Base-by-base conservation (phyloP, 352 stramenopile genomes). In the Globisporangium iwayamae region DNA sequence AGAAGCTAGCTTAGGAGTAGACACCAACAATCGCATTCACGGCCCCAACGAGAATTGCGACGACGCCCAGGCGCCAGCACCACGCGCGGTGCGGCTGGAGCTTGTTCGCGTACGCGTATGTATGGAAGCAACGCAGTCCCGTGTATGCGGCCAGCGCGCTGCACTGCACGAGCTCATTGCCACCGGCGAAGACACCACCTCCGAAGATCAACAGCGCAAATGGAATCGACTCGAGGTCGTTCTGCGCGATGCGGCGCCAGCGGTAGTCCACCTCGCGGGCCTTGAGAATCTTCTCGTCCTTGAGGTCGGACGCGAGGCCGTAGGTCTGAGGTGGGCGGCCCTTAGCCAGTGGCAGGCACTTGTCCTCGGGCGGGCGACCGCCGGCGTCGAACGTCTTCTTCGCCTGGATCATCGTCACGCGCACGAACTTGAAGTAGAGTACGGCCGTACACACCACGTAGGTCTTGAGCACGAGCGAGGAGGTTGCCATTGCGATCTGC, bases 361-460 rank as follows among this genome's bases (percentile, higher is more conserved):
- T 50, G 51, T 67, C 62, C 62, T 67, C 62, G 11, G 62, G 62
- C 18, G 62, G 13, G 4, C 62, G 62, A 16, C 25, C 54, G 55
- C 62, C 62, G 2, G 62, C 39, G 28, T 25, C 47, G 56, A 61
- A 72, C 20, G 45, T 65, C 46, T 67, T 67, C 53, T 54, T 32
- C 16, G 43, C 54, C 62, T 62, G 53, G 62, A 28, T 28, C 25
- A 28, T 28, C 25, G 76, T 75, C 9, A 67, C 68, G 25, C 78
- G 63, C 56, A 90, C 45, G 66, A 87, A 90, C 78, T 91, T 91
- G 73, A 81, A 38, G 70, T 81, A 91, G 30, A 91, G 71, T 39
- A 88, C 52, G 38, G 70, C 56, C 9, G 70, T 57, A 70, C 79
- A 90, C 2, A 76, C 68, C 39, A 83, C 74, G 68, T 80, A 87